Conservation (phyloP, 352 stramenopile genomes). For the Pythium dissimile region DNA sequence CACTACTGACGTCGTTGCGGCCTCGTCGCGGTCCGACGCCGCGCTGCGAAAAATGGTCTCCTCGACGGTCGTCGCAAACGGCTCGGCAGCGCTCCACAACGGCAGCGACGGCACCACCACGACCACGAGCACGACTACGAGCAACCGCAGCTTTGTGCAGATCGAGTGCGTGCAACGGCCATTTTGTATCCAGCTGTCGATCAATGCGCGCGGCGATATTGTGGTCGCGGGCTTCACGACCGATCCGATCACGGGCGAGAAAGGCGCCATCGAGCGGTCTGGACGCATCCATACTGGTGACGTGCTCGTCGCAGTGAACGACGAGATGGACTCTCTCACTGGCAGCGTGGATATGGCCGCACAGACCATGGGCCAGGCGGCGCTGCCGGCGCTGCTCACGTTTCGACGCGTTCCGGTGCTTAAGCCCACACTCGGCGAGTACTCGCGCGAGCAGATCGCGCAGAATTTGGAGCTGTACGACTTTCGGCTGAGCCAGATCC, state of each 20-base stretch:
- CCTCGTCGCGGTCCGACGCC: background rate
- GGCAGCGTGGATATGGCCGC: slow-evolving; percentile 42
- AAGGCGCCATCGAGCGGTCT: slow-evolving; percentile 36
- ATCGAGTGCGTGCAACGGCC: slow-evolving; percentile 44
- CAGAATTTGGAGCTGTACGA: slow-evolving; percentile 47
- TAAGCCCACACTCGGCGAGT: slow-evolving; percentile 56
- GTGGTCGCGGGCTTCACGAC: slow-evolving; percentile 43
- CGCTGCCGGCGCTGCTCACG: slow-evolving; percentile 46
- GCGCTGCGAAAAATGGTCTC: slow-evolving; percentile 13
- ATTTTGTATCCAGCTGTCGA: slow-evolving; percentile 46
- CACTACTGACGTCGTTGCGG: background rate
- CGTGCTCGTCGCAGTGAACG: slow-evolving; percentile 61
- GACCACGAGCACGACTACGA: background rate
- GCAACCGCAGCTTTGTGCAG: slow-evolving; percentile 33
- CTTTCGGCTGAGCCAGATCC: slow-evolving; percentile 29
- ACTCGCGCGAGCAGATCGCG: slow-evolving; percentile 47
- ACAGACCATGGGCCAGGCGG: slow-evolving; percentile 28
- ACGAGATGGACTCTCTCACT: slow-evolving; percentile 35
- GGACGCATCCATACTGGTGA: slow-evolving; percentile 46
- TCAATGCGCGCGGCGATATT: slow-evolving; percentile 32
- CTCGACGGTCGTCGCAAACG: background rate
- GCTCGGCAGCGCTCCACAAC: background rate
- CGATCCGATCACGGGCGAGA: slow-evolving; percentile 18
- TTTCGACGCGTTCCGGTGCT: slow-evolving; percentile 44
- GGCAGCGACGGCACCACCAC: background rate